Evolutionary conservation across 1,284 basidiomycete genomes (phyloP), one percentile per base, ranked within the genome.

Genomic region (Termitomyces sp.): DNA sequence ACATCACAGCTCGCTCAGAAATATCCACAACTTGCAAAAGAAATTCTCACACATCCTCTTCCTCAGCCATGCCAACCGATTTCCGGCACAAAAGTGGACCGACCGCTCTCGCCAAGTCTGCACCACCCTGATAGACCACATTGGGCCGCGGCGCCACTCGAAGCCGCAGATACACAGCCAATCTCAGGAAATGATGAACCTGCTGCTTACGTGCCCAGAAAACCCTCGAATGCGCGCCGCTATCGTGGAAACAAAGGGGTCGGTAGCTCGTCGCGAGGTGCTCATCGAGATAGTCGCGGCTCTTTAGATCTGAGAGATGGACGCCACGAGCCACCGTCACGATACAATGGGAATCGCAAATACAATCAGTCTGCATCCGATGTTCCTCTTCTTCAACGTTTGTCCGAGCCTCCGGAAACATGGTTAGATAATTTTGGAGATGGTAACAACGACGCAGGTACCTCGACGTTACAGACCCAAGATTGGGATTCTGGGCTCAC

Each of bases 1-100:
- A 24, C 33, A 16, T 8, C n/a, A 11, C n/a, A 46, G 45, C 33
- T 46, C 6, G 70, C 71, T 8, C 53, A 53, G 26, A 57, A 57
- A 43, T 66, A 65, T 55, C 71, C 71, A 6, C 66, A 70, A 53
- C 55, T 68, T 28, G 69, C 69, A 9, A 51, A 62, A 21, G 61
- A 64, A 43, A 64, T 71, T 26, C 64, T 68, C 28, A 48, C 46
- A 10, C 33, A 35, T 19, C 58, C 58, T 45, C 46, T 59, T 31
- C 50, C 53, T 44, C 40, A 40, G 41, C 40, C 53, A 16, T 31
- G 35, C 13, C 46, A 53, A 50, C 30, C 35, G 3, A 4, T 21
- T 28, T 42, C 37, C 14, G 26, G n/a, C 34, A 1, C 19, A 8
- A 19, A 44, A n/a, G 13, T 19, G 21, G 34, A 26, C 28, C 48